These are phyloP conservation scores for Umbelopsis sp. DNA, from an alignment of 371 early-diverging fungal species.

Conservation along the genomic window DNA sequence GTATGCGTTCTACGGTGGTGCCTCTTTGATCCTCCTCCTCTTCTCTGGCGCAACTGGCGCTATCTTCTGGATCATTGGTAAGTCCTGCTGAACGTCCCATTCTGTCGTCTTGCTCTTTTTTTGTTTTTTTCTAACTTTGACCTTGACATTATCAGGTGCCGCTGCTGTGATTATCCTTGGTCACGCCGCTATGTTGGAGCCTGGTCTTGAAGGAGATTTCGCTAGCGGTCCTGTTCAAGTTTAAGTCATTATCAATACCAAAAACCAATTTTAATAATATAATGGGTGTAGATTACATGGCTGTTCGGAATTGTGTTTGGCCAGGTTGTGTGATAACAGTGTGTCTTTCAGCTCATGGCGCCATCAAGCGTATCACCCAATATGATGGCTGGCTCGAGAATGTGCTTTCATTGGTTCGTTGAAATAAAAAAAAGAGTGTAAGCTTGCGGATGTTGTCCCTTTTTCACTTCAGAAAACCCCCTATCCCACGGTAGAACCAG, in stretches of 20 bases:
- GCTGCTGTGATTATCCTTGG: slow-evolving; percentile 63
- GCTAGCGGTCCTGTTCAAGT: slow-evolving; percentile 20
- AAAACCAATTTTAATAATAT: neutral
- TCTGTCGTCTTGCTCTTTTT: neutral
- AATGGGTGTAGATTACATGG: no score
- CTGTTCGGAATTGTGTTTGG: no score
- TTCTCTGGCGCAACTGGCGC: slow-evolving; percentile 67
- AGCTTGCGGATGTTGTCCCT: no score
- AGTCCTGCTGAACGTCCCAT: slow-evolving; percentile 19
- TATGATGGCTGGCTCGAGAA: no score
- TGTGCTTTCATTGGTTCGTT: no score
- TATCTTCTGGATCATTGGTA: slow-evolving; percentile 73
- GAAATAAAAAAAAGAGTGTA: no score
- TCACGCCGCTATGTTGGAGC: slow-evolving; percentile 68
- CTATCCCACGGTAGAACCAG: no score
- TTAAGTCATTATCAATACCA: slow-evolving; percentile 6
- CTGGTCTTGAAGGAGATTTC: slow-evolving; percentile 68
- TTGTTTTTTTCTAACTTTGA: neutral
- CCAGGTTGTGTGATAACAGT: no score
- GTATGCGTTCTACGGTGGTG: slow-evolving; percentile 51
- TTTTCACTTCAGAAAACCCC: no score
- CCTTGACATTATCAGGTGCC: slow-evolving; percentile 44
- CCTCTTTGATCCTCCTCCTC: slow-evolving; percentile 58
- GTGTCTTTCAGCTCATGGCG: no score
- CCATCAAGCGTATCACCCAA: no score